Conservation (phyloP, 2,329 filamentous ascomycete genomes). For the Xylaria sp. region DNA sequence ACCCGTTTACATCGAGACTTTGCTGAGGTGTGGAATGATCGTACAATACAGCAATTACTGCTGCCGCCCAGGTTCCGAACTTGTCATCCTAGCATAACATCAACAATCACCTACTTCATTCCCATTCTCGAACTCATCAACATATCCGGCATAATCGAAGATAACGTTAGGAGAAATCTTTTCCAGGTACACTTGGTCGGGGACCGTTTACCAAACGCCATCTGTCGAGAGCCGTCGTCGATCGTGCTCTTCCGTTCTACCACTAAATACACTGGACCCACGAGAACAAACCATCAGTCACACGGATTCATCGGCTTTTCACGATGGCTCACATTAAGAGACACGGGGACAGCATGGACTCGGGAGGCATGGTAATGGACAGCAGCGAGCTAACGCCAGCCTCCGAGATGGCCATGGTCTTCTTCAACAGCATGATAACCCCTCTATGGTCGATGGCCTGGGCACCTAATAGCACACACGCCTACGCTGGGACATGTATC, state of each 20-base stretch:
- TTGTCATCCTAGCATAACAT: not conserved
- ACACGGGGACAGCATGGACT: slow-evolving; percentile 28
- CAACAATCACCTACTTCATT: not conserved
- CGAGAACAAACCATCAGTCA: not conserved
- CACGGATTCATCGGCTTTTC: not conserved
- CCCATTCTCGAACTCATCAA: not conserved
- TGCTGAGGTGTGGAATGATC: not conserved
- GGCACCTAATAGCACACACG: slow-evolving; percentile 75
- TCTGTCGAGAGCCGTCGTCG: not conserved
- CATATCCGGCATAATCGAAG: not conserved
- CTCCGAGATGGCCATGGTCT: slow-evolving; percentile 48
- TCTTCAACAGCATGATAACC: slow-evolving; percentile 70
- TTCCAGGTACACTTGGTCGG: not conserved
- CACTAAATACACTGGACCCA: not conserved
- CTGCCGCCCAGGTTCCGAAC: not conserved
- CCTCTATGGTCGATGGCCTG: slow-evolving; percentile 75
- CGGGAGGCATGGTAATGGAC: no score
- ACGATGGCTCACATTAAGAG: slow-evolving; percentile 23
- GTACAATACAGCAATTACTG: slow-evolving; percentile 15
- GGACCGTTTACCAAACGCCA: not conserved
- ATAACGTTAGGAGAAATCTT: slow-evolving; percentile 1
- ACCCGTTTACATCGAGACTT: no score
- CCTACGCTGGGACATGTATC: slow-evolving; percentile 90
- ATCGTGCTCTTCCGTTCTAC: not conserved
- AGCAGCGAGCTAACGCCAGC: slow-evolving; percentile 39